phyloP scores from a whole-genome alignment of 1,139 yeast genomes.

The Blastobotrys proliferans region DNA sequence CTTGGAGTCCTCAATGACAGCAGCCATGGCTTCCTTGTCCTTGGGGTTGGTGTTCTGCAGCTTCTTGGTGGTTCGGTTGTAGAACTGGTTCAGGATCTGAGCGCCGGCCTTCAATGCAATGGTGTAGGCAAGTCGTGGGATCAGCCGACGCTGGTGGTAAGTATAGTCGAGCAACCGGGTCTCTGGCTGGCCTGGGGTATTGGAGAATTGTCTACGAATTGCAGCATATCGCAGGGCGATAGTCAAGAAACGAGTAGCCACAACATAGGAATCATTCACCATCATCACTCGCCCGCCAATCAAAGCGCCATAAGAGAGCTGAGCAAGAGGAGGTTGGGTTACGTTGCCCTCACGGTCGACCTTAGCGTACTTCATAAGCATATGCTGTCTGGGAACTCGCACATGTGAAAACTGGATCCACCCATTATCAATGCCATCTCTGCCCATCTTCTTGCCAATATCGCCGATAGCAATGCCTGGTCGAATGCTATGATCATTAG shows the following conservation, averaged over 20 bases:
- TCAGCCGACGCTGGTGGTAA: slow-evolving; percentile 77
- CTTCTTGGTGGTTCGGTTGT: slow-evolving; percentile 47
- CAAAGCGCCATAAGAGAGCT: slow-evolving; percentile 80
- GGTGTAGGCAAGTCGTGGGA: slow-evolving; percentile 76
- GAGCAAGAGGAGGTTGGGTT: slow-evolving; percentile 68
- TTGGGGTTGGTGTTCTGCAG: slow-evolving; percentile 39
- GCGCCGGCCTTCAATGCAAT: slow-evolving; percentile 75
- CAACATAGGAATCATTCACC: slow-evolving; percentile 80
- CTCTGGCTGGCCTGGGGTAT: slow-evolving; percentile 36
- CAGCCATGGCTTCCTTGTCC: slow-evolving; percentile 34
- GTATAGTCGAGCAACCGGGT: slow-evolving; percentile 66
- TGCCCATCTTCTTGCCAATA: slow-evolving; percentile 91
- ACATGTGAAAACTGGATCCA: slow-evolving; percentile 89
- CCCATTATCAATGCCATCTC: slow-evolving; percentile 74
- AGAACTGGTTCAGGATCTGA: slow-evolving; percentile 52
- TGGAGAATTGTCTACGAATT: slow-evolving; percentile 80
- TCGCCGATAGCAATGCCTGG: slow-evolving; percentile 87
- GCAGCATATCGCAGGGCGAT: slow-evolving; percentile 86
- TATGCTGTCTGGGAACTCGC: slow-evolving; percentile 72
- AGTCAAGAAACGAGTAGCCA: slow-evolving; percentile 72
- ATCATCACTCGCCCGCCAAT: slow-evolving; percentile 84
- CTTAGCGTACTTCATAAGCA: slow-evolving; percentile 77
- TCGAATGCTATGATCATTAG: slow-evolving; percentile 55
- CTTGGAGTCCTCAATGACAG: slow-evolving; percentile 61
- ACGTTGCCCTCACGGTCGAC: slow-evolving; percentile 69